phyloP scores from a whole-genome alignment of 2,329 filamentous ascomycete genomes.

The Colletotrichum shisoi region DNA sequence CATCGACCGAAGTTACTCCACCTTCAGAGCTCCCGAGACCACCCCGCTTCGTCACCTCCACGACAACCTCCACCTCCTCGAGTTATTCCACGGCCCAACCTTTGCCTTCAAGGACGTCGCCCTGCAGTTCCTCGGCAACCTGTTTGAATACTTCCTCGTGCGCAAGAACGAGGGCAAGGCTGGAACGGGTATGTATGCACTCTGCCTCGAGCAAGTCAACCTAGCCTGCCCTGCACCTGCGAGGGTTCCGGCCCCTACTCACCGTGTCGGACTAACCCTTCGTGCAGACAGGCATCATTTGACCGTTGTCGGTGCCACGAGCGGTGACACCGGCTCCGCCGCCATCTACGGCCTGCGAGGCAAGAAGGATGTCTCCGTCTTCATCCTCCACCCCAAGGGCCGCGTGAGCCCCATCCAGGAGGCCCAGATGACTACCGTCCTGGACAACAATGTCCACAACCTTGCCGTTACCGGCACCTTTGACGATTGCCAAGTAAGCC shows the following conservation, averaged over 20 bases:
- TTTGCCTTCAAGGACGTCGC: slow-evolving; percentile 95
- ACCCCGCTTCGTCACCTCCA: slow-evolving; percentile 83
- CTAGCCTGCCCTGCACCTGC: not conserved
- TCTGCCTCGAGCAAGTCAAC: not conserved
- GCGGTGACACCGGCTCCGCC: slow-evolving; percentile 88
- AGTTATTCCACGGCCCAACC: slow-evolving; percentile 95
- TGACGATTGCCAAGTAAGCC: slow-evolving; percentile 84
- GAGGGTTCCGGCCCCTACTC: not conserved
- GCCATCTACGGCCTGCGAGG: slow-evolving; percentile 94
- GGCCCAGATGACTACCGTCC: slow-evolving; percentile 94
- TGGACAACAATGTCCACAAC: slow-evolving; percentile 92
- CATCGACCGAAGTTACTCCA: slow-evolving; percentile 84
- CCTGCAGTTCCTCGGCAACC: slow-evolving; percentile 92
- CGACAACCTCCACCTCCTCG: slow-evolving; percentile 81
- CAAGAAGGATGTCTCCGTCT: slow-evolving; percentile 96
- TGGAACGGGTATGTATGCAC: slow-evolving; percentile 59
- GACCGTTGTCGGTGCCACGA: slow-evolving; percentile 86
- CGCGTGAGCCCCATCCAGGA: slow-evolving; percentile 92
- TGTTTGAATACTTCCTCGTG: slow-evolving; percentile 88
- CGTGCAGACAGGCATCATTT: slow-evolving; percentile 74
- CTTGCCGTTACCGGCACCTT: slow-evolving; percentile 89
- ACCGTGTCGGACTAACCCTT: slow-evolving; percentile 41
- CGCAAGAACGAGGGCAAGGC: slow-evolving; percentile 75
- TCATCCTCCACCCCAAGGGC: slow-evolving; percentile 92
- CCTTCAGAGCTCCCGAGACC: slow-evolving; percentile 81